A percentile compares a stretch with the other conserved stretches of the same genome.
phyloP scores from a whole-genome alignment of 805 yeast species.

The Lipomyces lipofer region DNA sequence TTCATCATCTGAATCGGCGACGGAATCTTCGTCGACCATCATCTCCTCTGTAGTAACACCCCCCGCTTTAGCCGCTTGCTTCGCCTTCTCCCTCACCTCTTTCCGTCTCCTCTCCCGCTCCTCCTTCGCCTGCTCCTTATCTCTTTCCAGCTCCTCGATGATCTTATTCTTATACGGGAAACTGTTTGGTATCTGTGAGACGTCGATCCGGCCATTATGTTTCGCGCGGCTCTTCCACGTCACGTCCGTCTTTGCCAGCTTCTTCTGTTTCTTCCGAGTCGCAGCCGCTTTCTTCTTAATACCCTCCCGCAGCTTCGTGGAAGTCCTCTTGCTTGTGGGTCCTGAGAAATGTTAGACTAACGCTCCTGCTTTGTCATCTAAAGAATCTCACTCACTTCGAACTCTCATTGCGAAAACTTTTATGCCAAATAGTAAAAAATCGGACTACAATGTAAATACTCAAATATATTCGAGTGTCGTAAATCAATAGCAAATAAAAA shows the following conservation, averaged over 20 bases:
- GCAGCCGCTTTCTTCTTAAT: conserved; percentile 95
- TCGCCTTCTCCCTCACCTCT: conserved; percentile 38
- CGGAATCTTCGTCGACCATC: conserved; percentile 42
- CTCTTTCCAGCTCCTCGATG: conserved; percentile 53
- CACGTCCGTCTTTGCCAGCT: conserved; percentile 79
- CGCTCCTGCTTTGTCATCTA: no score
- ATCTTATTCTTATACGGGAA: conserved; percentile 93
- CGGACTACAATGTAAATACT: no score
- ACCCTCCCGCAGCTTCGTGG: conserved; percentile 95
- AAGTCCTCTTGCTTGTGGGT: conserved; percentile 81
- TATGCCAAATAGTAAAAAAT: no score
- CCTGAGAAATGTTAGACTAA: no score
- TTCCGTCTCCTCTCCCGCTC: conserved; percentile 41
- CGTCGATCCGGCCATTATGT: conserved; percentile 53
- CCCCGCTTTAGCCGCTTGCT: conserved; percentile 8
- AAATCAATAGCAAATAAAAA: neutral
- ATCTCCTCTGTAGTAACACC: conserved; percentile 18
- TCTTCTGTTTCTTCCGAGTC: conserved; percentile 80
- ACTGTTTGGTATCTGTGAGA: conserved; percentile 87
- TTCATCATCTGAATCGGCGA: conserved; percentile 41
- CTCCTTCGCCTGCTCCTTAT: conserved; percentile 49
- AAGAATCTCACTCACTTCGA: conserved; percentile 14
- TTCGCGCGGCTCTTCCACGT: conserved; percentile 87
- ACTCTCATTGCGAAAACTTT: conserved; percentile 14
- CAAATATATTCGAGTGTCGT: neutral